Conservation (phyloP, 345 rosid genomes). For the Linum usitatissimum region DNA sequence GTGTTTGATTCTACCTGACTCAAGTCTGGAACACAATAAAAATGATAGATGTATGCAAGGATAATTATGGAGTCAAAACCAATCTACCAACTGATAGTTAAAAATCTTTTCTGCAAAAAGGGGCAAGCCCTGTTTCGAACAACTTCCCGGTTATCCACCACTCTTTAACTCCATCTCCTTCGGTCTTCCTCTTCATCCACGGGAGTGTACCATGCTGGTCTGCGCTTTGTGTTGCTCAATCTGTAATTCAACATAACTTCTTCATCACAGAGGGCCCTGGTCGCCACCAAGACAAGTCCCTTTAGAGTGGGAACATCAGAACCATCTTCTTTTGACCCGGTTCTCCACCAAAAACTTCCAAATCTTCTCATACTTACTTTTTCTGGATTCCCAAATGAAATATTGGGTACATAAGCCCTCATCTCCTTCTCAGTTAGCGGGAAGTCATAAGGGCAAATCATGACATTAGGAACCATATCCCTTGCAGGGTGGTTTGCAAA, state of each 20-base stretch:
- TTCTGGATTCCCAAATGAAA: conserved; percentile 37
- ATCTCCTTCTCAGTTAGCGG: conserved; percentile 49
- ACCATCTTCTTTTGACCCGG: conserved; percentile 16
- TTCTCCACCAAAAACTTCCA: conserved; percentile 68
- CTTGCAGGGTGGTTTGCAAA: conserved; percentile 61
- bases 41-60: not conserved
- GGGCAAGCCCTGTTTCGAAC: not conserved
- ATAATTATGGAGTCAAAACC: no score
- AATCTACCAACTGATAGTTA: no score
- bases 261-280: conserved; percentile 53
- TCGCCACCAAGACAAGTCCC: conserved; percentile 74
- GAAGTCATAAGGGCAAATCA: conserved; percentile 75
- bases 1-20: not conserved
- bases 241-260: conserved; percentile 69
- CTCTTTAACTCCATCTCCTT: conserved; percentile 48
- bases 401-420: conserved; percentile 72
- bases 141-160: not conserved
- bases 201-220: conserved; percentile 62
- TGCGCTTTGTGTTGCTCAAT: conserved; percentile 49
- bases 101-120: not conserved
- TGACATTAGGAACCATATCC: conserved; percentile 67
- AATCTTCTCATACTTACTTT: conserved; percentile 53
- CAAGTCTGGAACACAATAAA: not conserved
- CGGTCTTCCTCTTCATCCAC: conserved; percentile 76
- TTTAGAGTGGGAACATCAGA: conserved; percentile 33